Evolutionary conservation across 768 basidiomycete species (phyloP), one percentile per base, ranked within the genome.

Genomic region (Lactarius pseudohatsudake): DNA sequence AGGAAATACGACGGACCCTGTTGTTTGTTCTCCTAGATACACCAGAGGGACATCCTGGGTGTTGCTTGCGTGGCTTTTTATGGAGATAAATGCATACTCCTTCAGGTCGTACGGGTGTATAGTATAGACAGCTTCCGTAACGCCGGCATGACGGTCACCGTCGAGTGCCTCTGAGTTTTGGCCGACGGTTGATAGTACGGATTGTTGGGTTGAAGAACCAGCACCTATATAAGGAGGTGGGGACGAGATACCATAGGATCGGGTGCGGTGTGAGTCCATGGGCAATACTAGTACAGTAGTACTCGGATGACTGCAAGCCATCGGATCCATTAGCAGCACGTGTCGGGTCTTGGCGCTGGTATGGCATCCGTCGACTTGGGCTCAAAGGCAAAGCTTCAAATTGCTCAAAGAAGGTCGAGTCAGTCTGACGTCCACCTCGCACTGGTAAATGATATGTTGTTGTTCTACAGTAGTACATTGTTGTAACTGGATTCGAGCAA

Each of bases 1-100:
- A 26, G 69, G 63, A 3, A 64, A 47, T 32, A 54, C 40, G 2
- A 70, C 41, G 30, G 8, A 55, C 15, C 69, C 69, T 2, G 16
- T 54, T 1, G 64, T 26, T 11, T 62, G 60, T 38, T 70, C 69
- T 57, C 67, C 69, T 8, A 61, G 26, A 26, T 64, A 61, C 5
- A 64, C 30, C 16, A 54, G 5, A 15, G 65, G 67, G 9, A 34
- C 13, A 41, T 57, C 53, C 8, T 34, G 22, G 34, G 28, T n/a
- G 47, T 62, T 56, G 40, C 2, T 2, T 15, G 63, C 59, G 8
- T 47, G 64, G 43, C 69, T 68, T 9, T 5, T 26, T 43, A 65
- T 22, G 16, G 30, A 53, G 28, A 70, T 41, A 7, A 36, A 4
- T 7, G 64, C 69, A 50, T 59, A 65, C 15, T 61, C 64, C 53